These are phyloP conservation scores for Aeschynomene evenia DNA, from an alignment of 306 rosid genomes.

Conservation along the genomic window DNA sequence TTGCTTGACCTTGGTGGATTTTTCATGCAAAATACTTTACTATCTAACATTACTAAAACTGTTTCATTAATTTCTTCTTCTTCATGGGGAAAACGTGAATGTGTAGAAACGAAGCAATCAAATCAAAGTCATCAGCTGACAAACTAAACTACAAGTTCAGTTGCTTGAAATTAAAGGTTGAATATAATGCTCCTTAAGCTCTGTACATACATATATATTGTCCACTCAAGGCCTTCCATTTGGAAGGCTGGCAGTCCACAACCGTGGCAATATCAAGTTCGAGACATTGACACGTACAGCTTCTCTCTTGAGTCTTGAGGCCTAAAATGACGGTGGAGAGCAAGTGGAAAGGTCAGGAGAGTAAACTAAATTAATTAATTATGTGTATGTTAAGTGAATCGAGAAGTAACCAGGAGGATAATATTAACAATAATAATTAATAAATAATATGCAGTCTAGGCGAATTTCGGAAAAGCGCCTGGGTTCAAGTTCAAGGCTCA, in stretches of 20 bases:
- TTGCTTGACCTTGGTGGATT: background rate
- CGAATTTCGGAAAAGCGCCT: slow-evolving; percentile 6
- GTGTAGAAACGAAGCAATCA: too few relatives aligned
- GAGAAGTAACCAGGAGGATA: background rate
- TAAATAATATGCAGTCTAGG: slow-evolving; percentile 35
- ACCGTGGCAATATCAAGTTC: background rate
- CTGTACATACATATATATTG: background rate
- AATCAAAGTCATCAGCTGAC: too few relatives aligned
- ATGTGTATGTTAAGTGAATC: background rate
- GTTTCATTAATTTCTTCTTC: background rate
- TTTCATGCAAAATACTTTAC: background rate
- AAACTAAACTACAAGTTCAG: too few relatives aligned
- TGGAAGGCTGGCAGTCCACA: background rate
- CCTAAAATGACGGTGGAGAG: slow-evolving; percentile 12
- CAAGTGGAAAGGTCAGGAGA: background rate
- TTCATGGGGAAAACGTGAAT: background rate
- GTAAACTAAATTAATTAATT: background rate
- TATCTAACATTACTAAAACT: background rate
- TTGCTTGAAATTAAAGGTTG: background rate
- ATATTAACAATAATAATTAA: too few relatives aligned
- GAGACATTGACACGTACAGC: slow-evolving; percentile 18
- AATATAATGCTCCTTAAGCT: too few relatives aligned
- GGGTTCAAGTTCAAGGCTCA: background rate
- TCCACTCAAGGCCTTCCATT: background rate
- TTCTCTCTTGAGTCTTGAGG: too few relatives aligned